Conservation (phyloP, 1,284 basidiomycete species). For the Sporisorium graminicola region DNA sequence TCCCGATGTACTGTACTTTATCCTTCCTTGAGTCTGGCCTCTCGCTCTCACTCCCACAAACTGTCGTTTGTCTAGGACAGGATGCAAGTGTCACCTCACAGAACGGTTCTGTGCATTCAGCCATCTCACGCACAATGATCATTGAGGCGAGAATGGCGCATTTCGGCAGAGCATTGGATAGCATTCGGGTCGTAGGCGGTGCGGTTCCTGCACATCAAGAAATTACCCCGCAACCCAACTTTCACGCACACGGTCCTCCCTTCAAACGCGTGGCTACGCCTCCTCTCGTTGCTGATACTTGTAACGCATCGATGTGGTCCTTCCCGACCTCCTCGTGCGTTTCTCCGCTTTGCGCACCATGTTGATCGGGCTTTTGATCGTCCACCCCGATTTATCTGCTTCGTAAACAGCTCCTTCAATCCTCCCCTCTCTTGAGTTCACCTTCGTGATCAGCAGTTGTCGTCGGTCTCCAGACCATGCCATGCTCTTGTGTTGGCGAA, state of each 20-base stretch:
- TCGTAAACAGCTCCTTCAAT: no score
- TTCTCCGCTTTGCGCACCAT: not conserved
- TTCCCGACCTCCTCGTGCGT: not conserved
- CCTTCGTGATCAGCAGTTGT: no score
- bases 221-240: constrained; percentile 2
- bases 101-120: no score
- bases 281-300: not conserved
- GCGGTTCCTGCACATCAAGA: not conserved
- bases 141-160: not conserved
- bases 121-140: no score
- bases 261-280: not conserved
- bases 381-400: no score
- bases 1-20: no score
- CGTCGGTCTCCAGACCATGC: not conserved
- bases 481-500: not conserved
- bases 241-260: not conserved
- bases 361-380: not conserved
- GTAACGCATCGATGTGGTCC: not conserved
- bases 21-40: no score
- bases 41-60: no score
- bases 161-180: not conserved
- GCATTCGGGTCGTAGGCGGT: not conserved
- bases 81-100: no score
- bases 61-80: no score
- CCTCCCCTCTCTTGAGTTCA: not conserved